phyloP scores from a whole-genome alignment of 768 basidiomycete species.

The Aureoboletus auriporus region DNA sequence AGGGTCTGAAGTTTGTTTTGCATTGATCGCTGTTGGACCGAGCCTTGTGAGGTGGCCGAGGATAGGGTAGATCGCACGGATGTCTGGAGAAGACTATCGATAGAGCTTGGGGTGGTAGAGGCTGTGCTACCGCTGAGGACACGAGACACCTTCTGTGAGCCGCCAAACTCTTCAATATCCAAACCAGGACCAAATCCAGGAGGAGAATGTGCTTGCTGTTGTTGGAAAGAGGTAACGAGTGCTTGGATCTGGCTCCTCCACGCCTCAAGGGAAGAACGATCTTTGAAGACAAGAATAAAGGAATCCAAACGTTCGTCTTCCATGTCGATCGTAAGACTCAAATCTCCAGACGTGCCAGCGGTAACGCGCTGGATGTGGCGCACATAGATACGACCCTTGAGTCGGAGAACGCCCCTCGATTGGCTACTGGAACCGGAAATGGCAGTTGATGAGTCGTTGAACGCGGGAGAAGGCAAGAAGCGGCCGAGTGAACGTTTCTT shows the following conservation, averaged over 20 bases:
- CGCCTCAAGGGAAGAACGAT: constrained; percentile 80
- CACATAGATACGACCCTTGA: constrained; percentile 95
- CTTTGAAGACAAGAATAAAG: constrained; percentile 94
- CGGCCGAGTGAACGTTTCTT: constrained; percentile 80
- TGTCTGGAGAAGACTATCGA: constrained; percentile 61
- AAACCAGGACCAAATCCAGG: constrained; percentile 36
- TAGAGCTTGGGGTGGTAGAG: constrained; percentile 54
- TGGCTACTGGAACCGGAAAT: constrained; percentile 29
- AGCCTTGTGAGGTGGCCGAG: constrained; percentile 70
- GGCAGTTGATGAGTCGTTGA: constrained; percentile 49
- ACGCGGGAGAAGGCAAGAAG: constrained; percentile 61
- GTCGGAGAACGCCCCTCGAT: constrained; percentile 68
- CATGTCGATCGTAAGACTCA: constrained; percentile 97
- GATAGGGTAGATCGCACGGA: constrained; percentile 68
- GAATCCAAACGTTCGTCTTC: constrained; percentile 90
- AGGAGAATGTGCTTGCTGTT: constrained; percentile 40
- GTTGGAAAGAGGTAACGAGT: constrained; percentile 70
- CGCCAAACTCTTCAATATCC: constrained; percentile 75
- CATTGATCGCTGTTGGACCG: constrained; percentile 35
- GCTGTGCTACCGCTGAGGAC: constrained; percentile 76
- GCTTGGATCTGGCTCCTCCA: constrained; percentile 84
- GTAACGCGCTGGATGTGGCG: constrained; percentile 89
- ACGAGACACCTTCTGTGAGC: constrained; percentile 69
- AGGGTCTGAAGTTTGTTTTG: constrained; percentile 56
- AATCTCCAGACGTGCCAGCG: constrained; percentile 75